Evolutionary conservation across 345 rosid genomes (phyloP).

Genomic region (Hirschfeldia incana): DNA sequence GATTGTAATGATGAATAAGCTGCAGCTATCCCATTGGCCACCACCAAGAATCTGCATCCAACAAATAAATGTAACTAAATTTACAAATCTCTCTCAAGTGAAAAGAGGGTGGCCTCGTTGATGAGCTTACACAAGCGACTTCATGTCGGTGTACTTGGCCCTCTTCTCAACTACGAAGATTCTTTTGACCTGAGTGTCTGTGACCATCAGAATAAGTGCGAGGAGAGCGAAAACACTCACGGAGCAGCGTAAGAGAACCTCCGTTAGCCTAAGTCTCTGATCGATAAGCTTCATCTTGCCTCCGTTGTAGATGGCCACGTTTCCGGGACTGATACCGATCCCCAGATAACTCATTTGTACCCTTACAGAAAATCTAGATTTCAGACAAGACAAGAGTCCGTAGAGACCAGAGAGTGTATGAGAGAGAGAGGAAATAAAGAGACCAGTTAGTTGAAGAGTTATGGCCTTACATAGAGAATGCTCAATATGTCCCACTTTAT

Average conservation of each 20-base stretch:
- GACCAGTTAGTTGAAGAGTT: neutral
- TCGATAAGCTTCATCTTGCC: constrained; percentile 58
- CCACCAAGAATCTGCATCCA: constrained; percentile 70
- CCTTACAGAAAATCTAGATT: neutral
- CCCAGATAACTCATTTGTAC: constrained; percentile 56
- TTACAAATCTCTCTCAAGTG: neutral
- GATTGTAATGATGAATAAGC: constrained; percentile 73
- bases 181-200: constrained; percentile 68
- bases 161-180: constrained; percentile 70
- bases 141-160: constrained; percentile 88
- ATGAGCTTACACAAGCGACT: constrained; percentile 76
- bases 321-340: constrained; percentile 69
- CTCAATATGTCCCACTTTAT: constrained; percentile 1
- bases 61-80: neutral
- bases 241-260: constrained; percentile 71
- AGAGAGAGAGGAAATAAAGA: neutral
- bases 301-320: constrained; percentile 58
- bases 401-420: neutral
- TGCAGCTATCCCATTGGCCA: constrained; percentile 69
- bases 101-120: neutral
- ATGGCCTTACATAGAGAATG: constrained; percentile 15
- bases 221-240: constrained; percentile 57
- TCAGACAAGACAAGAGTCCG: constrained; percentile 11
- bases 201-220: constrained; percentile 67
- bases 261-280: constrained; percentile 68